Conservation (phyloP, 176 grass and related monocot species). For the Microstegium vimineum region DNA sequence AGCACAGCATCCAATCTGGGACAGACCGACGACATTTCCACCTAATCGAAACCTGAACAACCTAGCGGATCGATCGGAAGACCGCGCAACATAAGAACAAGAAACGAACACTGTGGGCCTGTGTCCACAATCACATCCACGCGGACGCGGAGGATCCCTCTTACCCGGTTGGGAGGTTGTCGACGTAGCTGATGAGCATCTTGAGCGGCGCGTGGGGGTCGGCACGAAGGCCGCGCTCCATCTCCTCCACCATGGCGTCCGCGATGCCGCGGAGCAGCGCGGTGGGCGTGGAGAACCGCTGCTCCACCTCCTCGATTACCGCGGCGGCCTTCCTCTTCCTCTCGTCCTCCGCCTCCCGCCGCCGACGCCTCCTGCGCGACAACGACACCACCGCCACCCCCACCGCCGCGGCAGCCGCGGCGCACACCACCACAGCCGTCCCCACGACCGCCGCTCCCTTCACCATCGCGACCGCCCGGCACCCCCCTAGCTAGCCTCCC, state of each 20-base stretch:
- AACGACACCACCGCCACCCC: conserved; percentile 46
- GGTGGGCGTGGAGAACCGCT: conserved; percentile 55
- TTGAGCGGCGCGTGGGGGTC: conserved; percentile 58
- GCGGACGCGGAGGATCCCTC: not conserved
- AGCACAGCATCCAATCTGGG: not conserved
- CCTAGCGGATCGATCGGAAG: not conserved
- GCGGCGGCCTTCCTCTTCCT: conserved; percentile 29
- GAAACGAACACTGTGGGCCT: not conserved
- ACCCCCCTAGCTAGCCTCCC: not conserved
- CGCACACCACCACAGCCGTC: conserved; percentile 58
- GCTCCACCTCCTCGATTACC: conserved; percentile 67
- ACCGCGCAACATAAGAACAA: not conserved
- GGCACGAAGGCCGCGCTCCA: conserved; percentile 67
- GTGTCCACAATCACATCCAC: not conserved
- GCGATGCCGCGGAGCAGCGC: conserved; percentile 71
- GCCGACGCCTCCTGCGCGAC: conserved; percentile 29
- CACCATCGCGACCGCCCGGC: conserved; percentile 36
- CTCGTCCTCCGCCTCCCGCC: conserved; percentile 29
- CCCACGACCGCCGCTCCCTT: conserved; percentile 51
- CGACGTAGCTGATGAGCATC: conserved; percentile 93
- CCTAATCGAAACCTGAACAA: not conserved
- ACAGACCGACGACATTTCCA: conserved; percentile 29
- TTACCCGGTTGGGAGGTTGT: conserved; percentile 94
- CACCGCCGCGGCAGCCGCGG: conserved; percentile 51
- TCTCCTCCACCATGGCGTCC: conserved; percentile 91